A percentile compares a stretch with the other conserved stretches of the same genome.
These are phyloP conservation scores for Mentha longifolia DNA, from an alignment of 257 asterid species.

Conservation along the genomic window DNA sequence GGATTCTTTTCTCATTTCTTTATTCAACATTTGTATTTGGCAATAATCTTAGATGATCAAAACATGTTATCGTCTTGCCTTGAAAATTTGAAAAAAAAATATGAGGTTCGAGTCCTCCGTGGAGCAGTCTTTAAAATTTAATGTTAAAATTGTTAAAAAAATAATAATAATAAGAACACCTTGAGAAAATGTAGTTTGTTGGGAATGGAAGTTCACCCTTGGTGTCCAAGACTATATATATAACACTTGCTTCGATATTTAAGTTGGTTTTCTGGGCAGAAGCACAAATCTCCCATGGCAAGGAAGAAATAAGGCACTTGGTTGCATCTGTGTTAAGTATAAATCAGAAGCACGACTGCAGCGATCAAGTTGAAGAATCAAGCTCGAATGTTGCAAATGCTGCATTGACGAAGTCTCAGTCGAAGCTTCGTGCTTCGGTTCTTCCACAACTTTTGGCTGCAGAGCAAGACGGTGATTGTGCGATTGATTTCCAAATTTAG, in stretches of 20 bases:
- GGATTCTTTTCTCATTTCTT: background rate
- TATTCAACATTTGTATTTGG: background rate
- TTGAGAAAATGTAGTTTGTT: too few species aligned
- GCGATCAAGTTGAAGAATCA: constrained; percentile 40
- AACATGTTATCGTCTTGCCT: too few species aligned
- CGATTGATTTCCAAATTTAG: constrained; percentile 58
- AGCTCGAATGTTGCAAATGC: constrained; percentile 20
- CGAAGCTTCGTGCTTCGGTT: constrained; percentile 37
- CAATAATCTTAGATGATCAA: too few species aligned
- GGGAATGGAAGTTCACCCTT: too few species aligned
- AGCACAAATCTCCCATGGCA: constrained; percentile 30
- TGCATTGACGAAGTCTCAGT: constrained; percentile 16
- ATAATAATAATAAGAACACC: too few species aligned
- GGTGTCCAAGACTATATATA: too few species aligned
- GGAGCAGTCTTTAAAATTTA: too few species aligned
- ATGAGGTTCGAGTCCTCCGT: too few species aligned
- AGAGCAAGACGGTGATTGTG: constrained; percentile 53
- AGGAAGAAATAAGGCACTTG: constrained; percentile 29
- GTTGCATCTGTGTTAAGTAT: constrained; percentile 27
- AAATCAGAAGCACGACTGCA: constrained; percentile 20
- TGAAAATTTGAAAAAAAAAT: too few species aligned
- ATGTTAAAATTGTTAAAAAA: too few species aligned
- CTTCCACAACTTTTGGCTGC: constrained; percentile 61
- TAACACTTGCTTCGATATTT: too few species aligned
- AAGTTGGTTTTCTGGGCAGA: constrained; percentile 35